Evolutionary conservation across 345 rosid species (phyloP).

Genomic region (Excoecaria cochinchinensis): DNA sequence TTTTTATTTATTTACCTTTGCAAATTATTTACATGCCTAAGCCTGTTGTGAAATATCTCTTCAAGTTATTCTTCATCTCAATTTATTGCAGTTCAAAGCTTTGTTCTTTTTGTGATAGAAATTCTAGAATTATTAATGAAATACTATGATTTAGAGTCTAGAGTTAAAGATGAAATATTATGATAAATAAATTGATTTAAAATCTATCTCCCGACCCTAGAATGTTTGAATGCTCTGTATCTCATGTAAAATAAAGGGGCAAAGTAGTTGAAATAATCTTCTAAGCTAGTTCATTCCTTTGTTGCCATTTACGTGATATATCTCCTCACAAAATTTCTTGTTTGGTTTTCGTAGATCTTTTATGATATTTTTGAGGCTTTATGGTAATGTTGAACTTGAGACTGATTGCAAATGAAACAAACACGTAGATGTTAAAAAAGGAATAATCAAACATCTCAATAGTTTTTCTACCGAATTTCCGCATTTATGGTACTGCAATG

Average conservation of each 20-base stretch:
- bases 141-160: not conserved
- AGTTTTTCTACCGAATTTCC: not conserved
- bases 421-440: too few relatives aligned
- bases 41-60: not conserved
- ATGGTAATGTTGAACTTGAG: not conserved
- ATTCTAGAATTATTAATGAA: not conserved
- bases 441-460: too few relatives aligned
- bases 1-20: not conserved
- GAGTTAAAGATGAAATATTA: not conserved
- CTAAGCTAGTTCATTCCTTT: not conserved
- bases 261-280: not conserved
- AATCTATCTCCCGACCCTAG: not conserved
- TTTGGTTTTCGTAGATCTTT: not conserved
- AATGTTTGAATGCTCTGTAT: not conserved
- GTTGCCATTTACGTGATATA: slow-evolving; percentile 2
- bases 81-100: not conserved
- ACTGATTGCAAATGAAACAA: not conserved
- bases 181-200: not conserved
- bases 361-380: not conserved
- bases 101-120: not conserved
- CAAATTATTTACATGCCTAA: not conserved
- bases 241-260: not conserved
- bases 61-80: not conserved
- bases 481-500: not conserved
- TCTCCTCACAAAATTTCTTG: not conserved